Evolutionary conservation across 2,329 filamentous ascomycete species (phyloP).

Genomic region (Fusarium caatingaense): DNA sequence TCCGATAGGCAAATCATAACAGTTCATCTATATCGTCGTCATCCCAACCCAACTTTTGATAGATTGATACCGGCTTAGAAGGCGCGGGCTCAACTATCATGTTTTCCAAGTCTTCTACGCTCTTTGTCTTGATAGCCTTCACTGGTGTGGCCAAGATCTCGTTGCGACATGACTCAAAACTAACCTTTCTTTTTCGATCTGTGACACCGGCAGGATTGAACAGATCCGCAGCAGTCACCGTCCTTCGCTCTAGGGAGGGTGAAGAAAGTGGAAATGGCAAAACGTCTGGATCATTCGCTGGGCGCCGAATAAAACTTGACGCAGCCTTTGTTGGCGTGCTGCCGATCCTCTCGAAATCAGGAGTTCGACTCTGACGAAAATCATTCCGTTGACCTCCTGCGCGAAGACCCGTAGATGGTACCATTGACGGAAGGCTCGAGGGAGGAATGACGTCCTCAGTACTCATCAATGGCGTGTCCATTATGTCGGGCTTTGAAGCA

Average conservation of each 20-base stretch:
- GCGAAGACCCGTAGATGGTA: slow-evolving; percentile 57
- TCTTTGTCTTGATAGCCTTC: slow-evolving; percentile 46
- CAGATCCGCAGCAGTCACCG: slow-evolving; percentile 22
- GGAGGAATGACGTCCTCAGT: slow-evolving; percentile 51
- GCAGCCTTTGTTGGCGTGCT: slow-evolving; percentile 48
- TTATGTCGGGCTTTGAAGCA: slow-evolving; percentile 46
- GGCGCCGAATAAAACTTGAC: slow-evolving; percentile 48
- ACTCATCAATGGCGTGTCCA: slow-evolving; percentile 36
- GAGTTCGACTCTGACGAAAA: slow-evolving; percentile 48
- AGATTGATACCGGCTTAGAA: slow-evolving; percentile 58
- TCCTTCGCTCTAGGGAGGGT: slow-evolving; percentile 47
- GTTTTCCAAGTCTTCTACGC: slow-evolving; percentile 13
- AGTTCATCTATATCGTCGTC: slow-evolving; percentile 66
- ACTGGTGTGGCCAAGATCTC: slow-evolving; percentile 55
- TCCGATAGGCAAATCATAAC: slow-evolving; percentile 48
- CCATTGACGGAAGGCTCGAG: slow-evolving; percentile 53
- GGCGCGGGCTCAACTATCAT: slow-evolving; percentile 21
- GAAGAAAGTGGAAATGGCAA: slow-evolving; percentile 53
- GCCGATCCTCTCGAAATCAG: slow-evolving; percentile 46
- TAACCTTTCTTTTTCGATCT: slow-evolving; percentile 33
- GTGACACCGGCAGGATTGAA: slow-evolving; percentile 25
- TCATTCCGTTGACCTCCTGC: slow-evolving; percentile 47
- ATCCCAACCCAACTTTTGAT: slow-evolving; percentile 68
- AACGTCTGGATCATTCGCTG: slow-evolving; percentile 40
- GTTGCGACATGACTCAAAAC: slow-evolving; percentile 30